A percentile compares a stretch with the other conserved stretches of the same genome.
These are phyloP conservation scores for Euphrasia confusa DNA, from an alignment of 257 asterid species.

Conservation along the genomic window DNA sequence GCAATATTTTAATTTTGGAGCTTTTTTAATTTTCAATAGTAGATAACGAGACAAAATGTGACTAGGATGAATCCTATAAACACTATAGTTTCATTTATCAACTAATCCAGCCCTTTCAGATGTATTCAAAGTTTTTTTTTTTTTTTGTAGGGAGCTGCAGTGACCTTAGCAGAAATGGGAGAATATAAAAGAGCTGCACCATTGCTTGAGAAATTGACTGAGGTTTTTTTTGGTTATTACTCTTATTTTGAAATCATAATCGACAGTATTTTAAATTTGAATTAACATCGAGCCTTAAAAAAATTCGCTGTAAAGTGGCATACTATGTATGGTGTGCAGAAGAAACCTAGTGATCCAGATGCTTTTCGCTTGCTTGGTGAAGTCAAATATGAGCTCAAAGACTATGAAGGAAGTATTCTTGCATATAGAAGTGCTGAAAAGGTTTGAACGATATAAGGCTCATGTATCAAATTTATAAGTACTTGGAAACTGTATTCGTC, in stretches of 20 bases:
- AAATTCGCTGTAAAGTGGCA: slow-evolving; percentile 23
- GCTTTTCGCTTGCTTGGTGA: slow-evolving; percentile 92
- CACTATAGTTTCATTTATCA: slow-evolving; percentile 22
- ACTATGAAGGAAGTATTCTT: slow-evolving; percentile 74
- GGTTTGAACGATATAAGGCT: slow-evolving; percentile 41
- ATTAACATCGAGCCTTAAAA: slow-evolving; percentile 13
- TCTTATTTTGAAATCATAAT: slow-evolving; percentile 19
- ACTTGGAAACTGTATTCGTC: too few species aligned
- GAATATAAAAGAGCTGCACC: slow-evolving; percentile 66
- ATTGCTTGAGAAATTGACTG: slow-evolving; percentile 65
- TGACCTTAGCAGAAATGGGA: slow-evolving; percentile 75
- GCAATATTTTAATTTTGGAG: not conserved
- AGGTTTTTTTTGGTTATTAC: slow-evolving; percentile 47
- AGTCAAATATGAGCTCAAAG: slow-evolving; percentile 79
- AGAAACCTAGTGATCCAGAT: slow-evolving; percentile 68
- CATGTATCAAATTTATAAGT: not conserved
- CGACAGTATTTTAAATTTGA: slow-evolving; percentile 20
- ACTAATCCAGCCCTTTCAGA: slow-evolving; percentile 22
- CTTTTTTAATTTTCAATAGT: slow-evolving; percentile 2
- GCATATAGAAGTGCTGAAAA: slow-evolving; percentile 64
- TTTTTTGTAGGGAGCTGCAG: slow-evolving; percentile 77
- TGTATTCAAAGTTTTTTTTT: slow-evolving; percentile 14
- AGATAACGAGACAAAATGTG: not conserved
- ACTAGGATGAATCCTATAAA: too few species aligned
- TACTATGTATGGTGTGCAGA: slow-evolving; percentile 42